phyloP scores from a whole-genome alignment of 2,329 filamentous ascomycete genomes.

The Colletotrichum higginsianum region DNA sequence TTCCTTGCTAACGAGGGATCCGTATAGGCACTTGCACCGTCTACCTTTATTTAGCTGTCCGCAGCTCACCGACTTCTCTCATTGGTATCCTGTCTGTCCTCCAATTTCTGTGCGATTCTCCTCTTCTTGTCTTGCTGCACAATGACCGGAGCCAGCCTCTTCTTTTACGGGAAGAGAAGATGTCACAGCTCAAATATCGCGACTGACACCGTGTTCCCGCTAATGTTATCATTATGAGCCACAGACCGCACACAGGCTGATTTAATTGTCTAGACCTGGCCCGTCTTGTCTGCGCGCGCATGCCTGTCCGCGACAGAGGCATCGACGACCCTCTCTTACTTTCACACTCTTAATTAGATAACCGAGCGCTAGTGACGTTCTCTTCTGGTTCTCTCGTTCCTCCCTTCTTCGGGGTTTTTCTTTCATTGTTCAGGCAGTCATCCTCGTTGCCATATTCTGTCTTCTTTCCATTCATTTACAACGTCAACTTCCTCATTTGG shows the following conservation, averaged over 20 bases:
- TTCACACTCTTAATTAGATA: slow-evolving; percentile 9
- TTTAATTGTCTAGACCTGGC: slow-evolving; percentile 3
- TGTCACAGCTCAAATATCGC: background rate
- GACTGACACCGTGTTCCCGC: slow-evolving; percentile 24
- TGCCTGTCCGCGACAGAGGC: slow-evolving; percentile 3
- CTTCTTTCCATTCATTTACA: background rate
- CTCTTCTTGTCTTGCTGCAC: background rate
- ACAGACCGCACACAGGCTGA: slow-evolving; percentile 1
- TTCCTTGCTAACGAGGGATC: slow-evolving; percentile 1
- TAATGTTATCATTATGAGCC: slow-evolving; percentile 30
- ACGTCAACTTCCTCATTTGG: background rate
- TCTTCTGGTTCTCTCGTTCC: background rate
- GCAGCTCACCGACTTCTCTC: background rate
- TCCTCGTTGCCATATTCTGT: background rate
- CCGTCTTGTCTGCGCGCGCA: background rate
- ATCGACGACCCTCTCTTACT: background rate
- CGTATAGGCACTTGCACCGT: background rate
- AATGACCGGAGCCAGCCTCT: slow-evolving; percentile 5
- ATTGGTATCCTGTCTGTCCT: background rate
- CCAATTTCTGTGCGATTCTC: background rate
- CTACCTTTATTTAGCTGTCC: background rate
- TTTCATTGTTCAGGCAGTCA: background rate
- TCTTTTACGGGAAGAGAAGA: background rate
- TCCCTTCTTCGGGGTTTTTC: background rate
- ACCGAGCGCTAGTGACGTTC: slow-evolving; percentile 3